Conservation (phyloP, 2,329 filamentous ascomycete genomes). For the Penicillium sp. region DNA sequence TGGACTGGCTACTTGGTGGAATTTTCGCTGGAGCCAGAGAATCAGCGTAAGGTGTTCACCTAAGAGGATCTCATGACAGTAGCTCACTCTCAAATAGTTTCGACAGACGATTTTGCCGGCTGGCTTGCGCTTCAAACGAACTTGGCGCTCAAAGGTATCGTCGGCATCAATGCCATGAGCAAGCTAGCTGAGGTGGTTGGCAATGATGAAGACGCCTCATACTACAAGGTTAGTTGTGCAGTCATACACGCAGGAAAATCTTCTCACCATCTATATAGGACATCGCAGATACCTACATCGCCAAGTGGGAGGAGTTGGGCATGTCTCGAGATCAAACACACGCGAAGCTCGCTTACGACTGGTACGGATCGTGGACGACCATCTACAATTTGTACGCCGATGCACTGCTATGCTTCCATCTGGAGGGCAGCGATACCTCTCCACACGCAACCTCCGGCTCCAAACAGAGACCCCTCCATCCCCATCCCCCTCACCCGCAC, state of each 20-base stretch:
- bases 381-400: constrained; percentile 81
- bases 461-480: too few species aligned
- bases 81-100: too few species aligned
- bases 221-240: constrained; percentile 56
- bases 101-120: constrained; percentile 76
- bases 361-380: constrained; percentile 72
- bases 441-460: too few species aligned
- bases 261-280: too few species aligned
- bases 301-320: constrained; percentile 62
- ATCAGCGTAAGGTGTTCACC: constrained; percentile 48
- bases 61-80: constrained; percentile 6
- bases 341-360: constrained; percentile 70
- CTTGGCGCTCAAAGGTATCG: constrained; percentile 72
- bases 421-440: constrained; percentile 39
- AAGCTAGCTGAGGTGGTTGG: constrained; percentile 57
- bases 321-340: constrained; percentile 62
- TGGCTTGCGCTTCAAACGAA: constrained; percentile 71
- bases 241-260: too few species aligned
- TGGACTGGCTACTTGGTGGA: constrained; percentile 74
- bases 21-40: constrained; percentile 62
- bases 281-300: constrained; percentile 59
- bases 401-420: constrained; percentile 70
- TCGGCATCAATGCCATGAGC: constrained; percentile 71
- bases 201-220: constrained; percentile 47
- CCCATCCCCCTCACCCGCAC: too few species aligned